A percentile compares a stretch with the other conserved stretches of the same genome.
Conservation (phyloP, 1,139 yeast genomes). For the Lodderomyces metapsilosis region DNA sequence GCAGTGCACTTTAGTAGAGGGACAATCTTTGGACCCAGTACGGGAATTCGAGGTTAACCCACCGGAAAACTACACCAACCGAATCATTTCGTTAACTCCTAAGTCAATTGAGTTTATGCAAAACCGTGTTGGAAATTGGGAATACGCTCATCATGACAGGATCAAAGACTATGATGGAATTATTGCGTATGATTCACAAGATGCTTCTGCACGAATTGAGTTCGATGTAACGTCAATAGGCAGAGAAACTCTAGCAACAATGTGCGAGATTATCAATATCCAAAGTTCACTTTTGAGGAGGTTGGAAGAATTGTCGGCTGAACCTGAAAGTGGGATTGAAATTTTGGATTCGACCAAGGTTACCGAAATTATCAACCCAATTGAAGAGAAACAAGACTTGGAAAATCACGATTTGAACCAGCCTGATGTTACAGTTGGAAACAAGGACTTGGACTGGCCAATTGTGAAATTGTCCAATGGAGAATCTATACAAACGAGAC, state of each 20-base stretch:
- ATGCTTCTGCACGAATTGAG: conserved; percentile 60
- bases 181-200: conserved; percentile 79
- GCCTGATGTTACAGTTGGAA: conserved; percentile 19
- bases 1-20: conserved; percentile 72
- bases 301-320: conserved; percentile 50
- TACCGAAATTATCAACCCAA: conserved; percentile 38
- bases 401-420: conserved; percentile 18
- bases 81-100: conserved; percentile 87
- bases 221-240: conserved; percentile 60
- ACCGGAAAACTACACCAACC: conserved; percentile 65
- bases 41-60: conserved; percentile 52
- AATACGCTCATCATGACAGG: conserved; percentile 63
- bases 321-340: conserved; percentile 32
- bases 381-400: conserved; percentile 13
- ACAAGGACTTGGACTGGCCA: conserved; percentile 66
- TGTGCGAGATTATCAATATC: conserved; percentile 85
- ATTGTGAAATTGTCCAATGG: conserved; percentile 69
- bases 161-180: conserved; percentile 78
- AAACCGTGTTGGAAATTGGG: conserved; percentile 71
- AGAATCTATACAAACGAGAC: conserved; percentile 58
- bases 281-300: conserved; percentile 66
- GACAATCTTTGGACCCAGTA: conserved; percentile 55
- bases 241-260: conserved; percentile 56
- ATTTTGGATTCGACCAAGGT: conserved; percentile 70
- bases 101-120: conserved; percentile 66